Conservation (phyloP, 352 stramenopile species). For the Aphanomyces cochlioides region DNA sequence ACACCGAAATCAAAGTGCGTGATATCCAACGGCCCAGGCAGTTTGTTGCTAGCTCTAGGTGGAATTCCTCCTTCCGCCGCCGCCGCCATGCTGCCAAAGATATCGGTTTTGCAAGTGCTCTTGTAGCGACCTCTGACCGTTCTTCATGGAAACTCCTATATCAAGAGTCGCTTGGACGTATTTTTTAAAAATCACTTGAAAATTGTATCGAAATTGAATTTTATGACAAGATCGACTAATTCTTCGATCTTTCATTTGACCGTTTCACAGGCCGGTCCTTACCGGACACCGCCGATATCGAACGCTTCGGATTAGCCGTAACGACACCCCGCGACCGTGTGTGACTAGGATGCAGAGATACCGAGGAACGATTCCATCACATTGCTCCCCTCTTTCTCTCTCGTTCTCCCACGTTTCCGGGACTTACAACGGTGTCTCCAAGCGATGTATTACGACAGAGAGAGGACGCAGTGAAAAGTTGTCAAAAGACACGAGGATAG, state of each 20-base stretch:
- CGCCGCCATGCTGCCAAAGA: slow-evolving; percentile 19
- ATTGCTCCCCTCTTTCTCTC: no score
- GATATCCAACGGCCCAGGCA: slow-evolving; percentile 57
- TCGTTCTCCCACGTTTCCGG: no score
- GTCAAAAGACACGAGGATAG: no score
- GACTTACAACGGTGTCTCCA: no score
- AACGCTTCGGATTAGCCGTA: no score
- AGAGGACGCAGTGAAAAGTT: no score
- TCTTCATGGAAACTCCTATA: slow-evolving; percentile 13
- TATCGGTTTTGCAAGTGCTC: slow-evolving; percentile 16
- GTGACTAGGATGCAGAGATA: no score
- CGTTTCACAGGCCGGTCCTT: background rate
- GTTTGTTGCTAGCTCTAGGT: slow-evolving; percentile 43
- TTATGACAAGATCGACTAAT: background rate
- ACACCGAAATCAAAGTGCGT: slow-evolving; percentile 94
- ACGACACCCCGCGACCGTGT: no score
- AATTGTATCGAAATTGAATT: slow-evolving; percentile 12
- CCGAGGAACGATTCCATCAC: no score
- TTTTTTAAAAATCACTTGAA: background rate
- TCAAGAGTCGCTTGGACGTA: background rate
- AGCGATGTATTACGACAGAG: no score
- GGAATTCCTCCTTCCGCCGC: slow-evolving; percentile 12
- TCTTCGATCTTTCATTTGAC: slow-evolving; percentile 19
- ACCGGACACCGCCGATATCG: no score
- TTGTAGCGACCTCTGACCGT: slow-evolving; percentile 4